phyloP scores from a whole-genome alignment of 176 grass and related monocot genomes.

The Elaeis guineensis region DNA sequence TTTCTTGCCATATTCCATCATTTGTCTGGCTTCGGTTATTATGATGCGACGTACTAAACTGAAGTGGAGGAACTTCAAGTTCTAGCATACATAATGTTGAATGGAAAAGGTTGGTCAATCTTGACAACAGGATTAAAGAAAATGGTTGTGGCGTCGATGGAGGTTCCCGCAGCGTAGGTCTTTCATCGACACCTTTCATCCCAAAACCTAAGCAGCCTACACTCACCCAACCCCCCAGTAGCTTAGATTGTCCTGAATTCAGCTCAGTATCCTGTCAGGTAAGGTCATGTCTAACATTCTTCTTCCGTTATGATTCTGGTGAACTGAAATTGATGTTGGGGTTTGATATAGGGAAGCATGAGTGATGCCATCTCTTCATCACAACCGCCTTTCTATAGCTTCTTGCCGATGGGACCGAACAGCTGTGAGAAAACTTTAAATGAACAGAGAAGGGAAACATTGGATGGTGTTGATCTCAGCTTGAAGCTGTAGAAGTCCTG shows the following conservation, averaged over 20 bases:
- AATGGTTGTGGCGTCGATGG: slow-evolving; percentile 17
- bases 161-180: slow-evolving; percentile 26
- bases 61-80: background rate
- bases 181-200: background rate
- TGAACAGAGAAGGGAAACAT: slow-evolving; percentile 21
- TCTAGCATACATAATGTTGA: slow-evolving; percentile 8
- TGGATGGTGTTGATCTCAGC: slow-evolving; percentile 53
- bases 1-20: too few relatives aligned
- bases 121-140: slow-evolving; percentile 8
- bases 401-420: slow-evolving; percentile 40
- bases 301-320: too few relatives aligned
- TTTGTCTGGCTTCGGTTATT: too few relatives aligned
- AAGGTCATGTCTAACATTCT: slow-evolving; percentile 7
- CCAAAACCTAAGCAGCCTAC: slow-evolving; percentile 29
- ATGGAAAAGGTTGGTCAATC: background rate
- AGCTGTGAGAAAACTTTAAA: slow-evolving; percentile 24
- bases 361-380: slow-evolving; percentile 10
- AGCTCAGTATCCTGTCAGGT: slow-evolving; percentile 33
- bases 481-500: slow-evolving; percentile 47
- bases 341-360: slow-evolving; percentile 7
- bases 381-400: slow-evolving; percentile 39
- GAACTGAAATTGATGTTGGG: background rate
- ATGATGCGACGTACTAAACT: background rate
- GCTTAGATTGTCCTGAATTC: slow-evolving; percentile 27
- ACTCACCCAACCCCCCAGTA: slow-evolving; percentile 1